Evolutionary conservation across 2,329 filamentous ascomycete genomes (phyloP), one percentile per base, ranked within the genome.

Genomic region (Stachybotrys chlorohalonatus): DNA sequence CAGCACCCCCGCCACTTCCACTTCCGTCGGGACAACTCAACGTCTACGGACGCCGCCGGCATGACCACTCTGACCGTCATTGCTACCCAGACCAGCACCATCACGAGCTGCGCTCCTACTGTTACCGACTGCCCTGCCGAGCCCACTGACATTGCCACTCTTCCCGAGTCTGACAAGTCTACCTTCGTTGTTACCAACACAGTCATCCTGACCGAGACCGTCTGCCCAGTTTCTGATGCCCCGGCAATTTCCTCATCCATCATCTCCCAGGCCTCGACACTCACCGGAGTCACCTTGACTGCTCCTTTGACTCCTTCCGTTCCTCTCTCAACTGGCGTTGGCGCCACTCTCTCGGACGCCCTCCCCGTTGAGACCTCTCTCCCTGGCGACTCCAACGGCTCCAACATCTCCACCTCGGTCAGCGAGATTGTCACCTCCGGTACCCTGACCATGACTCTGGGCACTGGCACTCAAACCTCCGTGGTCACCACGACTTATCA

Each of bases 91-190:
- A 69, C 81, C 59, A 55, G 63, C 54, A 64, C 63, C 42, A 56
- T 59, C 55, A 65, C 62, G n/a, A 56, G 55, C 52, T 63, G 60
- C 54, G 54, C 59, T 36, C 52, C 56, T 47, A 56, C 56, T 16
- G 57, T 57, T 15, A 58, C 80, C 68, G 71, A 82, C 80, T 84
- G 81, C 70, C 73, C 73, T 54, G 67, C 68, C 57, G 57, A 57
- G 31, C 52, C 55, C 53, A 64, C 68, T 24, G 68, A 61, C 52
- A 62, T 70, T 52, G 66, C 66, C 52, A 61, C 64, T 56, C 63
- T 74, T 50, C 69, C 72, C 55, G 67, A 68, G 58, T 60, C 64
- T 13, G 66, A 71, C 58, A 68, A 66, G 63, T 56, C 61, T 52
- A 65, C 66, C 55, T 57, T 64, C 53, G 60, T 69, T 51, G 66